Conservation (phyloP, 805 yeast species). For the Ogataea saltuana region DNA sequence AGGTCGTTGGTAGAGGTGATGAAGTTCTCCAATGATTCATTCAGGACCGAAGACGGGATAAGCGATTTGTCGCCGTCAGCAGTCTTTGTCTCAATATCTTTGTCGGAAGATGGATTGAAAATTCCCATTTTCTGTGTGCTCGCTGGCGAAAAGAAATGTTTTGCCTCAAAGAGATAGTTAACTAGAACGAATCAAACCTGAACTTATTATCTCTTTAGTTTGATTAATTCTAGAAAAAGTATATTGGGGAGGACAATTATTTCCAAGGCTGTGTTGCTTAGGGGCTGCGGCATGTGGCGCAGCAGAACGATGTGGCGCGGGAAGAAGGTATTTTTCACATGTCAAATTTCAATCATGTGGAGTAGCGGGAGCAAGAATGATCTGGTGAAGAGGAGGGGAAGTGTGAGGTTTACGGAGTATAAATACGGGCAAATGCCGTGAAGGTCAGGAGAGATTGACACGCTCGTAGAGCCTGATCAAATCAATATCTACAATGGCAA, state of each 20-base stretch:
- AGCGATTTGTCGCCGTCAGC: background rate
- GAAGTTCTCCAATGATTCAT: conserved; percentile 17
- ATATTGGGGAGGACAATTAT: too few species aligned
- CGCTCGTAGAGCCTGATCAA: background rate
- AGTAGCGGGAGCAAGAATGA: conserved; percentile 7
- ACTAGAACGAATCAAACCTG: too few species aligned
- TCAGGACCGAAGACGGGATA: conserved; percentile 6
- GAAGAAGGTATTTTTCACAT: too few species aligned
- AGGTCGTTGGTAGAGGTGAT: conserved; percentile 20
- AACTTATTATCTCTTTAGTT: too few species aligned
- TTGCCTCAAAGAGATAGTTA: background rate
- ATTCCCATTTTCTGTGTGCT: too few species aligned
- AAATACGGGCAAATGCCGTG: background rate
- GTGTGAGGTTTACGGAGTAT: background rate
- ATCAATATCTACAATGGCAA: conserved; percentile 5
- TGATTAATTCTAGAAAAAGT: conserved; percentile 4
- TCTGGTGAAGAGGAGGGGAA: conserved; percentile 1
- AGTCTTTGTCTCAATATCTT: conserved; percentile 9
- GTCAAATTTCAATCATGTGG: conserved; percentile 12
- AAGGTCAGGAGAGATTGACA: too few species aligned
- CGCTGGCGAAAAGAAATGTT: conserved; percentile 1
- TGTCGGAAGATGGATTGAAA: conserved; percentile 21
- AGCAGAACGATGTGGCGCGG: background rate
- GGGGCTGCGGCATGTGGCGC: background rate
- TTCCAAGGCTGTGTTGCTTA: background rate